Base-by-base conservation (phyloP, 352 stramenopile genomes). In the Pythium plurisporium region DNA sequence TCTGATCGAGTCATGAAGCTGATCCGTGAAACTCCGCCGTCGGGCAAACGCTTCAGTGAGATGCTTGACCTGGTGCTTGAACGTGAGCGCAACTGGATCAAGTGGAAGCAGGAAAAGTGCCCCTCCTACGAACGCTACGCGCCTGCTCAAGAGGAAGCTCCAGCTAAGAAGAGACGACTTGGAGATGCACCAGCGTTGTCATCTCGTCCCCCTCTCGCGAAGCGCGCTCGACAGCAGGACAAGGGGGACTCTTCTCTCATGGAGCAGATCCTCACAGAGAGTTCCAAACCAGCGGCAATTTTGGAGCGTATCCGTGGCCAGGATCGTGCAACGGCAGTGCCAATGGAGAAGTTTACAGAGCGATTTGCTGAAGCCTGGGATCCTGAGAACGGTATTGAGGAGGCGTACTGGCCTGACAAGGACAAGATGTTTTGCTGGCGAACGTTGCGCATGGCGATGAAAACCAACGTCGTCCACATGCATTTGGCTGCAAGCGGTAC, bases 361-460 rank as follows among this genome's bases (percentile, higher is more conserved):
- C 71, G 78, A 0, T 98, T 98, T 49, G 86, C 89, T 19, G 92
- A 98, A 52, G 95, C 95, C 20, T 92, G 95, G 64, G 89, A 98
- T 63, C 95, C 95, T 4, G 95, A 98, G 46, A 96, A 95, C 59
- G 92, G 93, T 5, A 98, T 98, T 36, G 95, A 98, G 72, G 87
- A 95, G 30, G 91, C 94, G 29, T 98, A 98, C 64, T 96, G 96
- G 79, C 95, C 95, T 1, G 91, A 96, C 60, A 97, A 97, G 64
- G 86, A 98, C 70, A 81, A 87, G 23, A 89, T 93, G 79, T 72
- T 86, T 23, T 95, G 85, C 59, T 95, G 85, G 85, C 64, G 81
- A 55, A 95, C 85, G 22, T 83, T 95, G 71, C 80, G 85, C 12
- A 74, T 72, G 48, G 75, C 79, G 22, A 95, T 93, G 82, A 82